Evolutionary conservation across 2,329 filamentous ascomycete genomes (phyloP), one percentile per base, ranked within the genome.

Genomic region (Mariannaea elegans): DNA sequence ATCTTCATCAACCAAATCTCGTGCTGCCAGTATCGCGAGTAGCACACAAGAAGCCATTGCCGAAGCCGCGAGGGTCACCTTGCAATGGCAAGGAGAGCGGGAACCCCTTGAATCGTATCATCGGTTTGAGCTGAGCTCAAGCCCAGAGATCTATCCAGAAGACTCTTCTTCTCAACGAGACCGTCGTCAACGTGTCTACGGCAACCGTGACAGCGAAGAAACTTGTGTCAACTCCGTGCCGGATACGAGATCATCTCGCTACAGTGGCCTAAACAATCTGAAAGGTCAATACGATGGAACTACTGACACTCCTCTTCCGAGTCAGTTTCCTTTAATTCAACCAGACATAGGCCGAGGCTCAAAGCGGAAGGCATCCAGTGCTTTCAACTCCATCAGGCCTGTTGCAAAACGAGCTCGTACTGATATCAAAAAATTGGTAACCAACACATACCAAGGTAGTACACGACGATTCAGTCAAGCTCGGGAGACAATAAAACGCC

Each of bases 321-420:
- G 67, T 47, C 66, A 67, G 3, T 50, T 50, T 8, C 57, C 50
- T 7, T 57, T 47, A 7, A 51, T 51, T 12, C 59, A 46, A 16
- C 57, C 47, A 8, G 49, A 54, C 13, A 36, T 54, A n/a, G 51
- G 50, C 24, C 65, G 59, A n/a, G 59, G 39, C n/a, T 59, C 59
- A 7, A 76, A 77, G 50, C 73, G 75, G 29, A 73, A 71, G 19
- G 67, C 73, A 2, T 76, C 75, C 54, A 66, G 3, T 72, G 75
- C 53, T 75, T 72, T 9, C 58, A 74, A 69, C 56, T 38, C 75
- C 8, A 62, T 67, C 6, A 66, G 57, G 19, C 63, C 72, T 14
- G 56, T 74, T 13, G n/a, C 55, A 24, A 70, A 70, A 45, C 55
- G 62, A 31, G 59, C 67, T 29, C 64, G 67, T 12, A 21, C 46